Evolutionary conservation across 2,329 filamentous ascomycete species (phyloP), one percentile per base, ranked within the genome.

Genomic region (Phoma sp.): DNA sequence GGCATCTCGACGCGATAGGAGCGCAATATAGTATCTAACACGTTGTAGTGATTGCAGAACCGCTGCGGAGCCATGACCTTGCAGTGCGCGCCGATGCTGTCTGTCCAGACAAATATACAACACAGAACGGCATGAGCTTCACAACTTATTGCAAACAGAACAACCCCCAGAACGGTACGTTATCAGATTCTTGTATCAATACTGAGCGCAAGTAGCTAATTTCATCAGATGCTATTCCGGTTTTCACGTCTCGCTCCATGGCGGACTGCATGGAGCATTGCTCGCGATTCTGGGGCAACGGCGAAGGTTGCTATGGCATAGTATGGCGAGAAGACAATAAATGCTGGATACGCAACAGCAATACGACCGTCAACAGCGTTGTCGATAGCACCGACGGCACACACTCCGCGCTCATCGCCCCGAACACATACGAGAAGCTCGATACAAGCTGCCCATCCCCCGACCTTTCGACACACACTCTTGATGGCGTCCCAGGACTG

Each of bases 291-390:
- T 68, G 64, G 64, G 69, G 68, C 12, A 43, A 58, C 0, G 53
- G 62, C 26, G 69, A 68, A 55, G 70, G 68, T 7, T 73, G 70
- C 52, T 73, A 62, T 28, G 69, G 69, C 10, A 46, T 71, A 1
- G 64, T 69, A 29, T 73, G 65, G 65, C 15, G 52, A 47, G 42
- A 49, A 38, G 39, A 51, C 21, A 50, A 52, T 17, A 33, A 62
- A 6, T 73, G 70, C 46, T 73, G 68, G 68, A 45, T 73, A 3
- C 62, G 64, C 12, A 72, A 67, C 50, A 64, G 59, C 29, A 68
- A 56, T 4, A 67, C 62, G 2, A 56, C 47, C 15, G 51, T 57
- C 2, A 39, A 25, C n/a, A 30, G 45, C 18, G 37, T 69, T 5
- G 21, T 20, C 5, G 17, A 11, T 18, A 46, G 60, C 2, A 37